Conservation (phyloP, 345 rosid genomes). For the Corchorus olitorius region DNA sequence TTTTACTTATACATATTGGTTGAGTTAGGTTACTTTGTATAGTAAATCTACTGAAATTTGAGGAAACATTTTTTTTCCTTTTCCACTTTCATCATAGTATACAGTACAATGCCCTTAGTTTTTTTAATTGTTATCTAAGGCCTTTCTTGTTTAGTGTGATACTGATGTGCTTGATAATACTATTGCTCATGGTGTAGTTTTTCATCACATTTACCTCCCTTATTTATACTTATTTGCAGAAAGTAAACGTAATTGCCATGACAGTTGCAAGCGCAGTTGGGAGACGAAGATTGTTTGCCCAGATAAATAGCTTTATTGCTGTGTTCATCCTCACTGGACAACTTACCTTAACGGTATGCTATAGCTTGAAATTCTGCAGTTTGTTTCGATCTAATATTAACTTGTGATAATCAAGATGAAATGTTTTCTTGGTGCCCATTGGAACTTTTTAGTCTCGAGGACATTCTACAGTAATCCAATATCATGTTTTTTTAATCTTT, state of each 20-base stretch:
- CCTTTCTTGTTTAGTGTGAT: background rate
- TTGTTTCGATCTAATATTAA: background rate
- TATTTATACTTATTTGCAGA: conserved; percentile 41
- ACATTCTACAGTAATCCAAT: background rate
- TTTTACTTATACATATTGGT: conserved; percentile 3
- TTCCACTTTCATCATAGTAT: background rate
- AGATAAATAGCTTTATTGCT: conserved; percentile 95
- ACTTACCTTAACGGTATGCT: conserved; percentile 77
- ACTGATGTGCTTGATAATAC: background rate
- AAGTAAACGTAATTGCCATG: conserved; percentile 81
- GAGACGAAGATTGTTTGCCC: conserved; percentile 81
- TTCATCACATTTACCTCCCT: background rate
- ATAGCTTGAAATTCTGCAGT: background rate
- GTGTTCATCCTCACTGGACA: conserved; percentile 90
- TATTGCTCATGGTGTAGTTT: background rate
- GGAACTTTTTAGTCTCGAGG: background rate
- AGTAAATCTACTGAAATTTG: background rate
- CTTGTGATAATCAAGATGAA: background rate
- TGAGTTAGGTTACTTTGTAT: background rate
- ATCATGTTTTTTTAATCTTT: background rate
- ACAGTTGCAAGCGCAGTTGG: conserved; percentile 75
- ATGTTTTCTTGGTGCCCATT: background rate
- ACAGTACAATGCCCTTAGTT: background rate
- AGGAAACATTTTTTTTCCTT: background rate
- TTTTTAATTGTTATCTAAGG: background rate